Base-by-base conservation (phyloP, 129 eudicot genomes). In the sunflower (Helianthus annuus) region DNA sequence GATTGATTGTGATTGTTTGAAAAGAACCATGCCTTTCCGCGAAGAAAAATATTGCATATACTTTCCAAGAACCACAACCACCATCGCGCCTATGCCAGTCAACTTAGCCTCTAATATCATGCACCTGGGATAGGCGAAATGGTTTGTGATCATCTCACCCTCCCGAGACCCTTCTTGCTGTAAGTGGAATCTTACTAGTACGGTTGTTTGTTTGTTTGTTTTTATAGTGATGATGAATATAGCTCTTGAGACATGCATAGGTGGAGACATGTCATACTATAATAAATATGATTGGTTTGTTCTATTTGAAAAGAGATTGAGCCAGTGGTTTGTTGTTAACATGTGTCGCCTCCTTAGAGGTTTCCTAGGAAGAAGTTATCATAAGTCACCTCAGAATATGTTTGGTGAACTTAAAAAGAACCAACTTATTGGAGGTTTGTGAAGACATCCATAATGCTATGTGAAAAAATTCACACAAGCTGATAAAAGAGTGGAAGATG, bases 1-100 rank as follows among this genome's bases (percentile, higher is more conserved):
- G 76, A 42, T 85, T 76, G 84, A 85, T 78, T 61, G 63, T 72
- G 78, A 67, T 69, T 71, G 55, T 70, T 24, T 62, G 78, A 57
- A 82, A 73, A 66, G 77, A 73, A 66, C 66, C 53, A 55, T 64
- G 65, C 76, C 81, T 84, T 73, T 71, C 56, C 67, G 66, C 1
- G 70, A 46, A 79, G 73, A 59, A 71, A 54, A 71, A 78, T 73
- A 63, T 78, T 78, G 77, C 82, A 73, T 53, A 14, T 54, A 63
- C 67, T 78, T 78, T 66, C 68, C 14, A 70, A 48, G n/a, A 62
- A 61, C 76, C 44, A 55, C 67, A 77, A 56, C 39, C 53, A 70
- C 46, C 17, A n/a, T n/a, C n/a, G n/a, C 34, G 8, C 27, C 67
- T 64, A 13, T 27, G 19, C 4, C 17, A 6, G 32, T 70, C 76